These are phyloP conservation scores for Akanthomyces dipterigenus DNA, from an alignment of 2,329 filamentous ascomycete genomes.

Conservation along the genomic window DNA sequence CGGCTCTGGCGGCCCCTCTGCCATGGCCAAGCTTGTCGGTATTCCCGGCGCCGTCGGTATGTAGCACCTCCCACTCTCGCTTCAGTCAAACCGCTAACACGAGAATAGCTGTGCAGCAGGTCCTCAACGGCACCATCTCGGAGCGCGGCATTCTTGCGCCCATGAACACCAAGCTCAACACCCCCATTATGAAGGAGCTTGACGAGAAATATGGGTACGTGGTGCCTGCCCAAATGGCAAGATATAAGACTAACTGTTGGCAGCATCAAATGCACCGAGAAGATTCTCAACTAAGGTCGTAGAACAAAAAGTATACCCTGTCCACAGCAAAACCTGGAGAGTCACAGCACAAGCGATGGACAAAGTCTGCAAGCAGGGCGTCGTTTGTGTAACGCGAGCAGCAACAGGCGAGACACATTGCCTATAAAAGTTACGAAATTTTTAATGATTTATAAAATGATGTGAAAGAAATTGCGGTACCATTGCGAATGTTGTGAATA, in stretches of 20 bases:
- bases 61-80: not conserved
- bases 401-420: not conserved
- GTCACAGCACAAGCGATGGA: not conserved
- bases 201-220: slow-evolving; percentile 61
- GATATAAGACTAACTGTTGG: not conserved
- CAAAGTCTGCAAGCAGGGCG: not conserved
- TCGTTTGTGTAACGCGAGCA: not conserved
- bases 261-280: slow-evolving; percentile 11
- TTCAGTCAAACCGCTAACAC: not conserved
- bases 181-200: slow-evolving; percentile 69
- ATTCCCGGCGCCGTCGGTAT: slow-evolving; percentile 46
- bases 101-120: slow-evolving; percentile 68
- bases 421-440: not conserved
- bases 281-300: slow-evolving; percentile 2
- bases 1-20: slow-evolving; percentile 69
- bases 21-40: slow-evolving; percentile 80
- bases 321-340: not conserved
- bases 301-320: not conserved
- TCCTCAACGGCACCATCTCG: slow-evolving; percentile 66
- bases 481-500: too few species aligned
- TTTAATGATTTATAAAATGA: not conserved
- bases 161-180: slow-evolving; percentile 64
- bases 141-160: slow-evolving; percentile 72
- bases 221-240: fast-evolving
- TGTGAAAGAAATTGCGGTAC: too few species aligned